Evolutionary conservation across 2,329 filamentous ascomycete genomes (phyloP).

Genomic region (Fusarium caatingaense): DNA sequence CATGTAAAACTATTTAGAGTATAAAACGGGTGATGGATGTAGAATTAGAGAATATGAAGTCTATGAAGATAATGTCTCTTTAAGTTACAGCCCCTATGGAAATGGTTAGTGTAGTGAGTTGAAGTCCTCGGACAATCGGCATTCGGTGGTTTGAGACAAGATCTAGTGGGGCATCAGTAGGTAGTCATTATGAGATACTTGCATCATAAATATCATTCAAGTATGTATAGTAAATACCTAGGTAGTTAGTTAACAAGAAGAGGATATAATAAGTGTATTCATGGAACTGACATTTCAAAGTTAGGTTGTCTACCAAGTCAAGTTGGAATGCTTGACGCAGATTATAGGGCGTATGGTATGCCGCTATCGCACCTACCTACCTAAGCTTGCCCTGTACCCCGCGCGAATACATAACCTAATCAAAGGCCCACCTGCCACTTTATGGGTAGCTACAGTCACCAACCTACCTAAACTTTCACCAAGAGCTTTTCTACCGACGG

Average conservation of each 20-base stretch:
- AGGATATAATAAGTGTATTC: background rate
- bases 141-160: background rate
- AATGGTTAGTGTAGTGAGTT: background rate
- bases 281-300: background rate
- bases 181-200: slow-evolving; percentile 11
- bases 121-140: slow-evolving; percentile 7
- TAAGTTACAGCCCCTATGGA: background rate
- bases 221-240: background rate
- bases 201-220: background rate
- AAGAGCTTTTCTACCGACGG: background rate
- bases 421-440: slow-evolving; percentile 15
- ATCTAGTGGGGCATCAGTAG: slow-evolving; percentile 11
- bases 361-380: slow-evolving; percentile 17
- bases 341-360: slow-evolving; percentile 4
- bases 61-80: background rate
- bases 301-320: background rate
- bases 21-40: slow-evolving; percentile 12
- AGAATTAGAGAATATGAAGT: slow-evolving; percentile 14
- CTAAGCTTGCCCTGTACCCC: slow-evolving; percentile 21
- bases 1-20: slow-evolving; percentile 36
- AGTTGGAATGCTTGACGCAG: background rate
- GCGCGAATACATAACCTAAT: slow-evolving; percentile 24
- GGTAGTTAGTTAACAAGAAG: background rate
- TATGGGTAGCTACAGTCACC: background rate
- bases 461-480: background rate